Base-by-base conservation (phyloP, 192 early-diverging fungal species). In the Chytriomyces hyalinus region DNA sequence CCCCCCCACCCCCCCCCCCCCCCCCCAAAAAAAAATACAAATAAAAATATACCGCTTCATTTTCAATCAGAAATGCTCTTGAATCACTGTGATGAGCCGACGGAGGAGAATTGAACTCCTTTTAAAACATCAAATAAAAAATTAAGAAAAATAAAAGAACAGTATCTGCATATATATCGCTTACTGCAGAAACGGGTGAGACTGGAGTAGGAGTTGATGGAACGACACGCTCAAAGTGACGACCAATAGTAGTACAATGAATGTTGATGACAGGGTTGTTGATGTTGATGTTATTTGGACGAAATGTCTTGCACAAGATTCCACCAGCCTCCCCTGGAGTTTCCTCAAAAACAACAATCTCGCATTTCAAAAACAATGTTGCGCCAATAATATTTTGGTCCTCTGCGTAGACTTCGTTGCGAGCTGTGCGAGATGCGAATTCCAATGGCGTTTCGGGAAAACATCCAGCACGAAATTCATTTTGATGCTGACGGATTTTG, bases 221-320 rank as follows among this genome's bases (percentile, higher is more conserved):
- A 57, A 57, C 51, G 1, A 57, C 51, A 1, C 51, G 51, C n/a
- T 57, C 51, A 57, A 57, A 57, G n/a, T 57, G 51, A 57, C n/a
- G 51, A 57, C 51, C 51, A 10, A 57, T n/a, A 15, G 51, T 57
- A n/a, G 51, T 57, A 57, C 51, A 57, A 57, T 57, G 11, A 57
- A 57, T 57, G 51, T 57, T 57, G 51, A 57, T 57, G n/a, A 57
- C 51, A 10, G 51, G 51, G 51, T 57, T 57, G 51, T 57, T 57
- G 51, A 15, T 57, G n/a, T n/a, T 57, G 24, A 26, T 26, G 24
- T 57, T 57, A n/a, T 57, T 57, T n/a, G 51, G 51, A 26, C 24
- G 24, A 26, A 26, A 26, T 26, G 24, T 26, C n/a, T 57, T 57
- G n/a, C n/a, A n/a, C 51, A 57, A 57, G 11, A 57, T 15, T 57